A percentile compares a stretch with the other conserved stretches of the same genome.
Conservation (phyloP, 2,329 filamentous ascomycete species). For the Alternaria triticimaculans region DNA sequence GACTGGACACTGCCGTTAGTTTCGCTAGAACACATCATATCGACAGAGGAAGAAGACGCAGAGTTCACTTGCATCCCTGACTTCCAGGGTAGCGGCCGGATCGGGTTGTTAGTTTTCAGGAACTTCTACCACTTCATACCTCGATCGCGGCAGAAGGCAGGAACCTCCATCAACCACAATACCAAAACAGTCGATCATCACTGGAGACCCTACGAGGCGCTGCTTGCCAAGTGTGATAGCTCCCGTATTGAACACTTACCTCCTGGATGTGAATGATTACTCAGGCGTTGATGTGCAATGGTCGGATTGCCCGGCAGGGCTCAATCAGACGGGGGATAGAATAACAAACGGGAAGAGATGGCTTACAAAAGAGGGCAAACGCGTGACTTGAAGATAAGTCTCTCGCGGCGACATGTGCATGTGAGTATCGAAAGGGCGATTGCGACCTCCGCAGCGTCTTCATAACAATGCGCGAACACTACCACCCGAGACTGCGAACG, state of each 20-base stretch:
- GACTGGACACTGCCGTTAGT: not conserved
- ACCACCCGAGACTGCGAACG: not conserved
- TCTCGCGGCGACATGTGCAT: not conserved
- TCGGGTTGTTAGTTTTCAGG: not conserved
- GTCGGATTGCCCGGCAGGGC: not conserved
- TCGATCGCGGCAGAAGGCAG: not conserved
- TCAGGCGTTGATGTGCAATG: not conserved
- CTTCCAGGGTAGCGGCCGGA: not conserved
- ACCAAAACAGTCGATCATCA: not conserved
- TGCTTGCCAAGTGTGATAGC: not conserved
- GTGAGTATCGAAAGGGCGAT: not conserved
- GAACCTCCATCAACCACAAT: not conserved
- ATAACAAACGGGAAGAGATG: not conserved
- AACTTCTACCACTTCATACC: not conserved
- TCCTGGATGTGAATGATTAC: not conserved
- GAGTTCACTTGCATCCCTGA: not conserved
- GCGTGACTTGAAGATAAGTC: not conserved
- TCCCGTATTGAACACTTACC: not conserved
- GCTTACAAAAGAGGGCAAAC: fast-evolving
- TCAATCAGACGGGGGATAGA: too few species aligned
- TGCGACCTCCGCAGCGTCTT: fast-evolving
- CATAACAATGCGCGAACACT: not conserved
- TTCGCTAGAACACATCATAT: not conserved
- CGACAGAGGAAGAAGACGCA: not conserved
- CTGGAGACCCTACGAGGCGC: not conserved